Percentiles rank a stretch among this genome's conserved stretches.
Conservation (phyloP, 495 filamentous ascomycete species). For the Entonaema liquescens region DNA sequence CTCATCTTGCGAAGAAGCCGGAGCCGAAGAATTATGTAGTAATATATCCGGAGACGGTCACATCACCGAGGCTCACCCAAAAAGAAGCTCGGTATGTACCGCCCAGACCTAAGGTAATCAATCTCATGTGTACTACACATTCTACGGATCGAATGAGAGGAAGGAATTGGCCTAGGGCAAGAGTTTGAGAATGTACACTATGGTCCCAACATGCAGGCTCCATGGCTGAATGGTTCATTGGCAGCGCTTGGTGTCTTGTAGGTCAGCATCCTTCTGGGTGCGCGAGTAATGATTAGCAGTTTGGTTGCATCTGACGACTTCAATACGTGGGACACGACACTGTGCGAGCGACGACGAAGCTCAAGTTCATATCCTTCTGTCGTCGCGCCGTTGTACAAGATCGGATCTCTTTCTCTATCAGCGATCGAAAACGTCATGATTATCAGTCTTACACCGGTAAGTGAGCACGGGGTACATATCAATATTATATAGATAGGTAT, state of each 20-base stretch:
- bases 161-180: not conserved
- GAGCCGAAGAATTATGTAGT: constrained; percentile 14
- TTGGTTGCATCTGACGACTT: not conserved
- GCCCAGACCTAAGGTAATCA: too few relatives aligned
- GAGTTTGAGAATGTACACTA: not conserved
- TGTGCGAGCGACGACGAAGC: constrained; percentile 1
- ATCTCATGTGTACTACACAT: not conserved
- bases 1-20: not conserved
- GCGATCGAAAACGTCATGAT: not conserved
- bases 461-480: not conserved
- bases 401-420: not conserved
- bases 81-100: not conserved
- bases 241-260: not conserved
- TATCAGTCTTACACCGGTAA: not conserved
- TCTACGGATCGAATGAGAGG: not conserved
- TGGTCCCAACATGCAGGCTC: not conserved
- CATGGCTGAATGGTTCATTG: not conserved
- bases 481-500: not conserved
- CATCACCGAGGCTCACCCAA: constrained; percentile 11
- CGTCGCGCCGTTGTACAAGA: not conserved
- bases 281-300: not conserved
- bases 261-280: not conserved
- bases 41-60: constrained; percentile 19
- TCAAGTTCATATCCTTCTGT: not conserved
- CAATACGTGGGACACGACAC: not conserved